Conservation (phyloP, 495 filamentous ascomycete species). For the Penicillium flavigenum region DNA sequence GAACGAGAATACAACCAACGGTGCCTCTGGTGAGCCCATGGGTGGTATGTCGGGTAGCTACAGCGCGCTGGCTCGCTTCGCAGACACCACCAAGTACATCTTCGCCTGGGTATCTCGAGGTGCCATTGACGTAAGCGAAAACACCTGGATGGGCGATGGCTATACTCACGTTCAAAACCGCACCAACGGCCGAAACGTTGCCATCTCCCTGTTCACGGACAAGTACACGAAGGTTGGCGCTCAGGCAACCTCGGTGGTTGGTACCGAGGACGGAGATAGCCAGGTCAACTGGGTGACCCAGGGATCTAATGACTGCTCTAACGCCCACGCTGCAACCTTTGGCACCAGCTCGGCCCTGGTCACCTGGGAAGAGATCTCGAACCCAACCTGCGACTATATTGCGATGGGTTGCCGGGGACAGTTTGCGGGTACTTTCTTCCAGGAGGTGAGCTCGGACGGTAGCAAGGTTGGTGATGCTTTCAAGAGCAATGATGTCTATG, state of each 20-base stretch:
- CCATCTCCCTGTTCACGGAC: slow-evolving; percentile 46
- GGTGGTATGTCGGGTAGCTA: slow-evolving; percentile 58
- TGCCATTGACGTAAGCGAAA: slow-evolving; percentile 46
- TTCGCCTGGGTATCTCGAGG: slow-evolving; percentile 55
- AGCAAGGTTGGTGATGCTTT: slow-evolving; percentile 43
- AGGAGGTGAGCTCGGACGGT: slow-evolving; percentile 45
- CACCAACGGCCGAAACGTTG: slow-evolving; percentile 52
- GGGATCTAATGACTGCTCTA: slow-evolving; percentile 50
- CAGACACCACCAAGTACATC: slow-evolving; percentile 44
- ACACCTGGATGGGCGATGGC: slow-evolving; percentile 51
- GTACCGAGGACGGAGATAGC: slow-evolving; percentile 48
- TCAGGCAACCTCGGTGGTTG: slow-evolving; percentile 47
- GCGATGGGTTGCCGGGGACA: slow-evolving; percentile 51
- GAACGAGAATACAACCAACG: slow-evolving; percentile 57
- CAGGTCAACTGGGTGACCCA: slow-evolving; percentile 53
- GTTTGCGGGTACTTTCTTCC: slow-evolving; percentile 52
- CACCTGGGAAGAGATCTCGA: slow-evolving; percentile 53
- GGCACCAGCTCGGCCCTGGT: slow-evolving; percentile 45
- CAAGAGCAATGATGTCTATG: slow-evolving; percentile 41
- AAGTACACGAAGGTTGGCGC: slow-evolving; percentile 50
- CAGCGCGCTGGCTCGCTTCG: slow-evolving; percentile 48
- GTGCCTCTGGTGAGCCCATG: slow-evolving; percentile 53
- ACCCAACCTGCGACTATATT: slow-evolving; percentile 48
- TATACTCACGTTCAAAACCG: slow-evolving; percentile 49
- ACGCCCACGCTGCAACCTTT: slow-evolving; percentile 53